Evolutionary conservation across 106 monocot genomes (phyloP).

Genomic region (Dioscorea dumetorum): DNA sequence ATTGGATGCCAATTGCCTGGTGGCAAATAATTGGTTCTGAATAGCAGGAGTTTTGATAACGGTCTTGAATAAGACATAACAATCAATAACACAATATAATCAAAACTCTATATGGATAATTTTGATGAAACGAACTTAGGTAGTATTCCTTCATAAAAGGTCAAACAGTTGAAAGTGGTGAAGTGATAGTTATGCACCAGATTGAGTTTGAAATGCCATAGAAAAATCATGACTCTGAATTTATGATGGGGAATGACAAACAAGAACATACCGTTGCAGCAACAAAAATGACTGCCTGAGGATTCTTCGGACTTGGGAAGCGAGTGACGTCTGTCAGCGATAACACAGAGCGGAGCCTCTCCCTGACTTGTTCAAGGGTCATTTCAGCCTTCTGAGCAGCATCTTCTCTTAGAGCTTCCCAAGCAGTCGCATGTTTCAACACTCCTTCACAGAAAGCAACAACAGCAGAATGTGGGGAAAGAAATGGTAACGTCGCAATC

Average conservation of each 20-base stretch:
- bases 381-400: constrained; percentile 54
- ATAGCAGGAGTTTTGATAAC: no score
- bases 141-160: no score
- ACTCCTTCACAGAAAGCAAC: constrained; percentile 98
- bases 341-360: constrained; percentile 70
- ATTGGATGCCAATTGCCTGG: no score
- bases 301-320: constrained; percentile 87
- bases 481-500: constrained; percentile 85
- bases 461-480: constrained; percentile 93
- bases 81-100: no score
- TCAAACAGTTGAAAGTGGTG: no score
- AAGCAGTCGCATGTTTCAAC: constrained; percentile 82
- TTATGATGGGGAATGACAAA: not conserved
- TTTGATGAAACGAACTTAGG: no score
- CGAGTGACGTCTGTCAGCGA: constrained; percentile 91
- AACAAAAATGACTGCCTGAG: constrained; percentile 86
- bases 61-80: no score
- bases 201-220: no score
- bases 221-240: no score
- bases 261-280: constrained; percentile 73
- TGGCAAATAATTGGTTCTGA: no score
- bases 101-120: no score
- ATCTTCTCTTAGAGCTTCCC: constrained; percentile 92
- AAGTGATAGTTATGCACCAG: no score
- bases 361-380: constrained; percentile 88